phyloP scores from a whole-genome alignment of 371 early-diverging fungal species.

The Mucor circinelloides region DNA sequence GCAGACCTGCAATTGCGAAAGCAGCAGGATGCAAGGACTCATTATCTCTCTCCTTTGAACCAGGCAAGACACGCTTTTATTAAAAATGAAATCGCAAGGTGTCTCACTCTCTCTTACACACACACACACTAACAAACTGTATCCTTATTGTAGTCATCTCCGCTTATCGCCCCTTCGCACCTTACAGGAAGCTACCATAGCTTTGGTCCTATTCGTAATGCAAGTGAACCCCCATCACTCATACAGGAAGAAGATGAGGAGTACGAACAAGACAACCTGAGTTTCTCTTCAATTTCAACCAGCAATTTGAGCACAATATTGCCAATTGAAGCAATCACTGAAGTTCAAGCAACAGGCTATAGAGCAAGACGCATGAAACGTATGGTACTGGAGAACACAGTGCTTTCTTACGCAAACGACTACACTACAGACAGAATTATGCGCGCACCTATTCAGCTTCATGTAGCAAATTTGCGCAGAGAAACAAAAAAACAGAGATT shows the following conservation, averaged over 20 bases:
- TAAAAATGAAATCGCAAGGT: neutral
- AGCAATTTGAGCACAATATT: neutral
- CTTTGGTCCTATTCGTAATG: neutral
- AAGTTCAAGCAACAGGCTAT: neutral
- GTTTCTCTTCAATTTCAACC: neutral
- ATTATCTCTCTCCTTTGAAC: neutral
- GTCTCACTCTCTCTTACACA: too few species aligned
- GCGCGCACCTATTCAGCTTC: neutral
- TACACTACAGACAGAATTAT: neutral
- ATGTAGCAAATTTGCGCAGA: neutral
- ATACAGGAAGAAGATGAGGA: slow-evolving; percentile 5
- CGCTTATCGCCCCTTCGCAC: neutral
- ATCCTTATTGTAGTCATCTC: neutral
- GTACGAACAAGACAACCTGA: neutral
- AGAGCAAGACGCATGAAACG: neutral
- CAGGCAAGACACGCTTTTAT: neutral
- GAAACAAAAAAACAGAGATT: neutral
- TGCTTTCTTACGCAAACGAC: neutral
- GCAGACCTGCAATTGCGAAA: neutral
- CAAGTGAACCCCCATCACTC: neutral
- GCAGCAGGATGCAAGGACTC: neutral
- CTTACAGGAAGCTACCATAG: neutral
- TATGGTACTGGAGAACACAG: neutral
- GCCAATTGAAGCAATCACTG: neutral
- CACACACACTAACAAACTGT: too few species aligned